A percentile compares a stretch with the other conserved stretches of the same genome.
phyloP scores from a whole-genome alignment of 2,329 filamentous ascomycete genomes.

The Aspergillus piperis region DNA sequence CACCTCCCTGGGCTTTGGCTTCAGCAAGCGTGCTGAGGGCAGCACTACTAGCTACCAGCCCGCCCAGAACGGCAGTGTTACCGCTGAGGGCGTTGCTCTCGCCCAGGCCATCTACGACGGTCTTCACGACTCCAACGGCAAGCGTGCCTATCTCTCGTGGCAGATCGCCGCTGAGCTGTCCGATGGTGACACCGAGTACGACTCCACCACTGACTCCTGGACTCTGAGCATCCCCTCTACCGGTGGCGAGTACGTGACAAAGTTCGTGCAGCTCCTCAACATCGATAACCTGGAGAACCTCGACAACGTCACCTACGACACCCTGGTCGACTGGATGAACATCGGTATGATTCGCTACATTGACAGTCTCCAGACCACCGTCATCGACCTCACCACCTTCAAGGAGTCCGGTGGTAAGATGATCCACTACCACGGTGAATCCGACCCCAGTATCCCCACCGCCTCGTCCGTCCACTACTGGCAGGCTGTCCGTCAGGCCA shows the following conservation, averaged over 20 bases:
- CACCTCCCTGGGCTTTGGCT: constrained; percentile 31
- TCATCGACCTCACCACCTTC: constrained; percentile 56
- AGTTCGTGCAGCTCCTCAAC: constrained; percentile 32
- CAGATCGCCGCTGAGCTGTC: constrained; percentile 31
- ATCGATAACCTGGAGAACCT: constrained; percentile 46
- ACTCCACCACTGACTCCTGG: constrained; percentile 32
- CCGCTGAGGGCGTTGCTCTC: constrained; percentile 33
- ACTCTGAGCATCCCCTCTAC: constrained; percentile 33
- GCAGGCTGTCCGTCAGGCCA: constrained; percentile 54
- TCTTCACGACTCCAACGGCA: constrained; percentile 43
- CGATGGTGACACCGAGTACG: constrained; percentile 30
- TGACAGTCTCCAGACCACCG: constrained; percentile 56
- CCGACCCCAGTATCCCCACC: constrained; percentile 55
- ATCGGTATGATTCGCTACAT: constrained; percentile 51
- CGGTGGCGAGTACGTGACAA: constrained; percentile 43
- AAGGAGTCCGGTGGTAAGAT: constrained; percentile 56
- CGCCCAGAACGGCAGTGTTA: constrained; percentile 35
- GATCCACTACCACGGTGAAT: constrained; percentile 61
- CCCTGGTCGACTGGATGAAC: constrained; percentile 57
- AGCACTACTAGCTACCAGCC: constrained; percentile 30
- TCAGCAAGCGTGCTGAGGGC: constrained; percentile 30
- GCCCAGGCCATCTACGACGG: constrained; percentile 43
- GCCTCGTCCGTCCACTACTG: constrained; percentile 59
- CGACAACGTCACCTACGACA: constrained; percentile 57
- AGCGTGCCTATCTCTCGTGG: constrained; percentile 45